Base-by-base conservation (phyloP, 225 moss, liverwort and hornwort genomes). In the Marchantia paleacea region DNA sequence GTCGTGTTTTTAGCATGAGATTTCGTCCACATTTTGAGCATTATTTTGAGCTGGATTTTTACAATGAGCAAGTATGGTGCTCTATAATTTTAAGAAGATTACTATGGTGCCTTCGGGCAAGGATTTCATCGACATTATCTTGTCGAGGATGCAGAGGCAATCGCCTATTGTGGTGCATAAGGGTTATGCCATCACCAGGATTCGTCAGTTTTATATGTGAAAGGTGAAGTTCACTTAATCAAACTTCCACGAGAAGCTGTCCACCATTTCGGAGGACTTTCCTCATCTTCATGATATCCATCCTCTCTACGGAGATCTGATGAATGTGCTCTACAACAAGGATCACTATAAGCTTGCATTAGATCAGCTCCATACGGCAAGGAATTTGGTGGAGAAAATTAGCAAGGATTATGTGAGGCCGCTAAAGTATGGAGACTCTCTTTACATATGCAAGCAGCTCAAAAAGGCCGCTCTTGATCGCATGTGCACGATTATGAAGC, bases 341-440 rank as follows among this genome's bases (percentile, higher is more conserved):
- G 95, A 99, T 77, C 99, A 99, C 72, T 99, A 99, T 83, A 99
- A 99, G 84, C 91, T 99, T 11, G 97, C 97, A 15, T 89, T 99
- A 0, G 99, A 93, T 22, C 99, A 99, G 87, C 88, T 95, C 15
- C 95, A 99, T 76, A 99, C 95, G 1, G 92, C 94, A 8, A 88
- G 99, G 74, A 95, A 94, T 84, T 82, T 99, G 80, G 90, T 99
- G 50, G 99, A 99, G 91, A 99, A 99, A 84, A 84, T 95, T 28
- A 78, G 93, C 18, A 99, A 99, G 90, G 99, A 99, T 81, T 99
- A 95, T n/a, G 99, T 99, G 5, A 91, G 99, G 55, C 28, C 95
- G 85, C 61, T 99, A 79, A 99, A 99, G 83, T 99, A 99, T 75
- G 95, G 99, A 20, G 99, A 99, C 82, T 99, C 99, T 30, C 89